Percentiles rank a stretch among this genome's conserved stretches.
These are phyloP conservation scores for Termitomyces sp. DNA, from an alignment of 1,284 basidiomycete genomes.

Conservation along the genomic window DNA sequence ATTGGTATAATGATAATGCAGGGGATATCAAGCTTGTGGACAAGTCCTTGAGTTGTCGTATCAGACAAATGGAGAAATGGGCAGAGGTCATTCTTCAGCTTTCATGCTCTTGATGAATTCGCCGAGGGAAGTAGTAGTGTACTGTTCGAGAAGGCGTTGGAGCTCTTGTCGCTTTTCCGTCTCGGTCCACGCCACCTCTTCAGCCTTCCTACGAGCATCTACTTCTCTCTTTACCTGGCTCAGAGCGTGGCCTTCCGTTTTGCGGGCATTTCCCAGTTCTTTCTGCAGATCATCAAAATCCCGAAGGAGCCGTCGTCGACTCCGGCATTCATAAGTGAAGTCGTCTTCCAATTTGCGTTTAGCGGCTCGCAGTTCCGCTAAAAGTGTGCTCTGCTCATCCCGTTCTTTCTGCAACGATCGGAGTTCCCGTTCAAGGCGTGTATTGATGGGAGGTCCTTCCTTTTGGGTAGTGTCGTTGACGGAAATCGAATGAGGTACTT, in stretches of 20 bases:
- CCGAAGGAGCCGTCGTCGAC: constrained; percentile 38
- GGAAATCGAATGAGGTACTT: neutral
- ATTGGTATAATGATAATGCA: neutral
- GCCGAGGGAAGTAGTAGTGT: constrained; percentile 3
- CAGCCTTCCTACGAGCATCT: constrained; percentile 34
- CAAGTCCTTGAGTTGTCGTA: neutral
- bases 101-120: constrained; percentile 12
- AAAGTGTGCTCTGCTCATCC: constrained; percentile 21
- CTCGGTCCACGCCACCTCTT: constrained; percentile 27
- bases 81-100: neutral
- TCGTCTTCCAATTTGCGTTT: constrained; percentile 48
- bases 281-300: constrained; percentile 31
- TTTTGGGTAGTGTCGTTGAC: neutral
- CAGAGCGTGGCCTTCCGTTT: constrained; percentile 33
- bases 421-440: constrained; percentile 36
- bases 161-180: constrained; percentile 16
- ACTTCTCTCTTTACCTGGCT: constrained; percentile 37
- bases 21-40: neutral
- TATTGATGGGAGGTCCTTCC: constrained; percentile 5
- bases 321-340: constrained; percentile 32
- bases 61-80: neutral
- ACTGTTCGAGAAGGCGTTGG: constrained; percentile 11
- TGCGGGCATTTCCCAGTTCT: constrained; percentile 28
- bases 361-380: constrained; percentile 29
- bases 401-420: constrained; percentile 35